These are phyloP conservation scores for Mucor piriformis DNA, from an alignment of 371 early-diverging fungal genomes.

Conservation along the genomic window DNA sequence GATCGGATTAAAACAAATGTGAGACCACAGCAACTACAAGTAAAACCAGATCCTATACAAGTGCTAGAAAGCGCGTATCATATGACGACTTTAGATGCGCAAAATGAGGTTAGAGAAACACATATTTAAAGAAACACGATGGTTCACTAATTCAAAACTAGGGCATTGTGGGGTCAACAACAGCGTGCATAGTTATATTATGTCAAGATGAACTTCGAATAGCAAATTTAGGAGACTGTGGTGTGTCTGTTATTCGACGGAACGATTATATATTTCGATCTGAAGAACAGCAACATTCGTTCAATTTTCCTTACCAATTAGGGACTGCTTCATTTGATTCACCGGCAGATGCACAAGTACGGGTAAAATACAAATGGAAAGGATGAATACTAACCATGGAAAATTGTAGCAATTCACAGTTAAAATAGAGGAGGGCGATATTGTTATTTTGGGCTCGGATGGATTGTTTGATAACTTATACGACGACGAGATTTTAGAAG, in stretches of 20 bases:
- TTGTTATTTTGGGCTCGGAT: slow-evolving; percentile 75
- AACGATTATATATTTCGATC: slow-evolving; percentile 85
- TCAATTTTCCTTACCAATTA: slow-evolving; percentile 79
- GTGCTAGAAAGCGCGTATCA: slow-evolving; percentile 78
- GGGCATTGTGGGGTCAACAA: slow-evolving; percentile 85
- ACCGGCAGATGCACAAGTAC: slow-evolving; percentile 70
- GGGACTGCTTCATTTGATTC: slow-evolving; percentile 66
- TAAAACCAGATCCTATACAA: slow-evolving; percentile 56
- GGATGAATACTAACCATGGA: not conserved
- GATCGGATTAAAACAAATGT: slow-evolving; percentile 57
- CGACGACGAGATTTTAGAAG: slow-evolving; percentile 75
- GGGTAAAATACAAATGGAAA: not conserved
- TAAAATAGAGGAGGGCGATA: slow-evolving; percentile 75
- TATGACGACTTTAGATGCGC: slow-evolving; percentile 63
- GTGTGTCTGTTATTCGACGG: slow-evolving; percentile 80
- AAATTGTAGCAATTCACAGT: slow-evolving; percentile 57
- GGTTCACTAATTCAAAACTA: slow-evolving; percentile 25
- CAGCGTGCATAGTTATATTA: slow-evolving; percentile 84
- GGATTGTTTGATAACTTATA: slow-evolving; percentile 82
- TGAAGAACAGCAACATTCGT: slow-evolving; percentile 85
- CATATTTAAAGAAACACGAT: no score
- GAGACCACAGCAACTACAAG: slow-evolving; percentile 22
- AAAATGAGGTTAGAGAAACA: slow-evolving; percentile 50
- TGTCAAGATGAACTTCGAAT: slow-evolving; percentile 87
- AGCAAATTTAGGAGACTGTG: slow-evolving; percentile 93